Conservation (phyloP, 2,329 filamentous ascomycete genomes). For the Xylariaceae sp. region DNA sequence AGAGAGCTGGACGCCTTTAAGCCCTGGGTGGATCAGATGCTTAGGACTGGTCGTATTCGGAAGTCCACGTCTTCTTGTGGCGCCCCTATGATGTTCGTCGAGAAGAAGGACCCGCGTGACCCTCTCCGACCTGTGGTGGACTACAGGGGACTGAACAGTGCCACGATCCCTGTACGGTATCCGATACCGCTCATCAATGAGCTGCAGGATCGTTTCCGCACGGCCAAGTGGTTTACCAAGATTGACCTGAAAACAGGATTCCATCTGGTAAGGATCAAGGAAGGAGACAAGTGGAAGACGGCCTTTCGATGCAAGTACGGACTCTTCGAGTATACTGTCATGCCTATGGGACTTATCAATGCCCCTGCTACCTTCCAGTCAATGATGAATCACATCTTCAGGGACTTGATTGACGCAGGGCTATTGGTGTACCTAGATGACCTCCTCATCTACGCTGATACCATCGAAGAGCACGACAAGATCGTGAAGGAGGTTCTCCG, state of each 20-base stretch:
- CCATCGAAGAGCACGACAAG: slow-evolving; percentile 20
- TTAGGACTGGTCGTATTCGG: not conserved
- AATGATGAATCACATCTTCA: not conserved
- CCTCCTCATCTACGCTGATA: slow-evolving; percentile 26
- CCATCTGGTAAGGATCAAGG: slow-evolving; percentile 14
- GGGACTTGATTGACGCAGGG: not conserved
- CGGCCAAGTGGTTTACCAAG: slow-evolving; percentile 1
- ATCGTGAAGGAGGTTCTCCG: slow-evolving; percentile 22
- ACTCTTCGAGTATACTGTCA: slow-evolving; percentile 27
- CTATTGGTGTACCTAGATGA: slow-evolving; percentile 20
- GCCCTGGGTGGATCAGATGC: not conserved
- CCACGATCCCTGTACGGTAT: not conserved
- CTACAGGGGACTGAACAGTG: slow-evolving; percentile 2
- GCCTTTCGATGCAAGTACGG: slow-evolving; percentile 23
- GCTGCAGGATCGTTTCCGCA: not conserved
- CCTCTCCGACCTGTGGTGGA: not conserved
- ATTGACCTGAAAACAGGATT: not conserved
- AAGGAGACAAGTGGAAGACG: slow-evolving; percentile 25
- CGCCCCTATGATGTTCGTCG: too few relatives aligned
- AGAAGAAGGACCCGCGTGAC: not conserved
- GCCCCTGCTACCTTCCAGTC: slow-evolving; percentile 1
- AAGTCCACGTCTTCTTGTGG: too few relatives aligned
- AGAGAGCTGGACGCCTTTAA: not conserved
- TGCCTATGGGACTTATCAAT: slow-evolving; percentile 20
- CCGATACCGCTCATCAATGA: slow-evolving; percentile 1